A percentile compares a stretch with the other conserved stretches of the same genome.
Conservation (phyloP, 257 asterid genomes). For the Nicotiana benthamiana region DNA sequence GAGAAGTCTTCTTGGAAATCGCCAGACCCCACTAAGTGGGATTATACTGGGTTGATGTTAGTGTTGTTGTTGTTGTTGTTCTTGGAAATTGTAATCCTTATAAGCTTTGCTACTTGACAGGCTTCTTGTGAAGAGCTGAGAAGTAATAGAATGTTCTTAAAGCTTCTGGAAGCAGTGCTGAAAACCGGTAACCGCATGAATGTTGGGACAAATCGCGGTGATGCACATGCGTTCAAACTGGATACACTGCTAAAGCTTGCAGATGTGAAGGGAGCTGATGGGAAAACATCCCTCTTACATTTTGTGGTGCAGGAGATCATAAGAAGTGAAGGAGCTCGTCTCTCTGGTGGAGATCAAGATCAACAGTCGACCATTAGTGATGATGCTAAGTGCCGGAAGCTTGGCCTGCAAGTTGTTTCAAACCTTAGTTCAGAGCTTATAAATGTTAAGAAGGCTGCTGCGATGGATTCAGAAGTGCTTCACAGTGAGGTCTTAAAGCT, state of each 20-base stretch:
- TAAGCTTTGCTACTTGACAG: constrained; percentile 31
- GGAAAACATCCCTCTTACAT: constrained; percentile 90
- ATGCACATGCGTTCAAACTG: constrained; percentile 94
- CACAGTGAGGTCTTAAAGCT: constrained; percentile 66
- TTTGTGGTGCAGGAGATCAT: constrained; percentile 91
- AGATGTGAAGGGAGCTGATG: constrained; percentile 92
- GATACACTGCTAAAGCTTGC: constrained; percentile 94
- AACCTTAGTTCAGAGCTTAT: constrained; percentile 60
- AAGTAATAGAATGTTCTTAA: constrained; percentile 78
- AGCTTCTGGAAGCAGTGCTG: constrained; percentile 93
- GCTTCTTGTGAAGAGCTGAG: constrained; percentile 89
- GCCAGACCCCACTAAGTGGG: too few species aligned
- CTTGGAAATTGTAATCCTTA: neutral
- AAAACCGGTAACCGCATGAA: constrained; percentile 97
- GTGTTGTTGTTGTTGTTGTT: too few species aligned
- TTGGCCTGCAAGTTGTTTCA: constrained; percentile 82
- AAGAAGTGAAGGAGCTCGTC: constrained; percentile 78
- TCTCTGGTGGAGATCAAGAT: constrained; percentile 31
- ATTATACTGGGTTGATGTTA: too few species aligned
- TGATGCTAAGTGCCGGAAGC: constrained; percentile 63
- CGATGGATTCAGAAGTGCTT: constrained; percentile 89
- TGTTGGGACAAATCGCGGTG: constrained; percentile 93
- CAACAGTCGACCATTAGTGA: constrained; percentile 32
- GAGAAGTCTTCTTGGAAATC: neutral
- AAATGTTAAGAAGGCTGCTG: constrained; percentile 88